These are phyloP conservation scores for Bifiguratus adelaidae DNA, from an alignment of 192 early-diverging fungal genomes.

Conservation along the genomic window DNA sequence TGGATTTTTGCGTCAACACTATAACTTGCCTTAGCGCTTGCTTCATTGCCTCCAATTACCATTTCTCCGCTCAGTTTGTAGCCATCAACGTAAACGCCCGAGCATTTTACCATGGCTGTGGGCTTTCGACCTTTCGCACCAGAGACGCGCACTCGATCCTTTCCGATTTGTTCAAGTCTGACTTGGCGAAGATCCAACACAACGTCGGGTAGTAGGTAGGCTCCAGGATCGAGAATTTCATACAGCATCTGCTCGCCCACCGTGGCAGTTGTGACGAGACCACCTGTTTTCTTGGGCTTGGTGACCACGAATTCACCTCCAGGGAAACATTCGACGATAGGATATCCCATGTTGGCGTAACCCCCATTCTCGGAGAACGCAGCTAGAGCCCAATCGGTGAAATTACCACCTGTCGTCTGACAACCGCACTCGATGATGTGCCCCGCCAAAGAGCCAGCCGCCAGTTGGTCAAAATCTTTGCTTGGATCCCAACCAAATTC, in stretches of 20 bases:
- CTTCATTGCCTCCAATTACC: slow-evolving; percentile 49
- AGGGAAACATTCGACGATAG: slow-evolving; percentile 43
- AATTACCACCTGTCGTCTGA: slow-evolving; percentile 58
- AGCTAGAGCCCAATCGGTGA: slow-evolving; percentile 50
- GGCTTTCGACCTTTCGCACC: slow-evolving; percentile 49
- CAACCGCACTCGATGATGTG: slow-evolving; percentile 62
- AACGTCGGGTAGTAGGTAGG: slow-evolving; percentile 54
- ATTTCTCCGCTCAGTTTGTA: slow-evolving; percentile 47
- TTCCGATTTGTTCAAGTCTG: slow-evolving; percentile 35
- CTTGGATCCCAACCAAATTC: slow-evolving; percentile 41
- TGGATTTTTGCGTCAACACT: too few species aligned
- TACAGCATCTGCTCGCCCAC: slow-evolving; percentile 57
- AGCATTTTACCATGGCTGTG: slow-evolving; percentile 45
- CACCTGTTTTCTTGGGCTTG: slow-evolving; percentile 51
- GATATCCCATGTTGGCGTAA: slow-evolving; percentile 58
- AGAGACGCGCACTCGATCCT: slow-evolving; percentile 42
- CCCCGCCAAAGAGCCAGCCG: slow-evolving; percentile 49
- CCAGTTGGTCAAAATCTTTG: slow-evolving; percentile 43
- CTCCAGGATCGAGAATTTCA: slow-evolving; percentile 53
- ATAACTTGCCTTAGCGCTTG: slow-evolving; percentile 32
- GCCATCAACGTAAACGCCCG: slow-evolving; percentile 48
- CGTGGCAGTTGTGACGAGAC: slow-evolving; percentile 40
- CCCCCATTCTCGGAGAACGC: slow-evolving; percentile 41
- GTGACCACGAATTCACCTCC: slow-evolving; percentile 46
- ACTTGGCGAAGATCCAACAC: slow-evolving; percentile 49